Evolutionary conservation across 73 alveolate genomes (phyloP), one percentile per base, ranked within the genome.

Genomic region (Symbiodinium pilosum): DNA sequence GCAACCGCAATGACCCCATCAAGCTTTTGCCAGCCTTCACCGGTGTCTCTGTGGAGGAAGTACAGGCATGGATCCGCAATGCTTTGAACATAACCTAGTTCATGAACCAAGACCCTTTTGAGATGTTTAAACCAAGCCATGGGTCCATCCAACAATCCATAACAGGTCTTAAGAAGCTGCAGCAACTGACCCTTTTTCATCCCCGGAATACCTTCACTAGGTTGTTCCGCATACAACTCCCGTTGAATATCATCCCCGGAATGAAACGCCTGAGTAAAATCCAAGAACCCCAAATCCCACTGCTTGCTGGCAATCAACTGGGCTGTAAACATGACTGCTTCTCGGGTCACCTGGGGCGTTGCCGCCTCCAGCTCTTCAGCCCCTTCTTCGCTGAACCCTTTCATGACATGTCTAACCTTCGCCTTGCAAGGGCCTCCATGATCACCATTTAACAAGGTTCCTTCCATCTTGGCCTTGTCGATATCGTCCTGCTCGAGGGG

Each of bases 221-320:
- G 94, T 24, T 54, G 94, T 26, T 52, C 84, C 2, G 94, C 94
- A 5, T 54, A 87, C 21, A 87, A 12, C 32, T 54, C 85, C 3
- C 94, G 84, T 0, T 11, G 3, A 0, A 87, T 47, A 7, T 5
- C 32, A 34, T 87, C 94, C 0, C 94, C 94, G 0, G 85, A 54
- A 32, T 87, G 94, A 26, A 87, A 87, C 0, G 94, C 94, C 42
- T 87, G 94, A 1, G 94, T 87, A 43, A 87, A 87, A 59, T 87
- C 94, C 20, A 87, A 44, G 51, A 52, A 87, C 0, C 94, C 94
- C 3, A 77, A 84, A 2, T 2, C 40, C 85, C 84, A 87, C 0
- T 43, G 32, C 24, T 11, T 24, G 28, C 64, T 20, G 0, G 42
- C 84, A 0, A 87, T 4, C 0, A 56, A 4, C 32, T 87, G 94